Percentiles rank a stretch among this genome's conserved stretches.
These are phyloP conservation scores for Pseudonectria foliicola DNA, from an alignment of 2,329 filamentous ascomycete genomes.

Conservation along the genomic window DNA sequence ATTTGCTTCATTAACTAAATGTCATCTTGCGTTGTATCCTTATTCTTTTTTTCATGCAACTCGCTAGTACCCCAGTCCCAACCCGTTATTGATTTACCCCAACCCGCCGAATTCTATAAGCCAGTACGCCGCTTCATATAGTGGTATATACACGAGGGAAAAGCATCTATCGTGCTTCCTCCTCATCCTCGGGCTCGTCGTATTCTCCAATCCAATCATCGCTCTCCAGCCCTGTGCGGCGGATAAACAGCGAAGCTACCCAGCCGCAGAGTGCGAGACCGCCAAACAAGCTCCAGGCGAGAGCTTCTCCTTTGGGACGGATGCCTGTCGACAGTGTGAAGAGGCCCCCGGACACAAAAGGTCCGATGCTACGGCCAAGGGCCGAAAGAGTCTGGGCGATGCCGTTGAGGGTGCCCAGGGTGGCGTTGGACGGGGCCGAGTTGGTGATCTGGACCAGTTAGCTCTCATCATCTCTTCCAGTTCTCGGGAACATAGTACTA, in stretches of 20 bases:
- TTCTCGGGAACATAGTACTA: conserved; percentile 27
- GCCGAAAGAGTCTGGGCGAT: conserved; percentile 91
- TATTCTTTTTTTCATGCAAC: too few relatives aligned
- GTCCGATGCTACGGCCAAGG: conserved; percentile 79
- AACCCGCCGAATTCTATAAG: too few relatives aligned
- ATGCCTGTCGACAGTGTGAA: conserved; percentile 74
- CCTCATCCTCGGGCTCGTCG: conserved; percentile 19
- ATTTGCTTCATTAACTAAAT: too few relatives aligned
- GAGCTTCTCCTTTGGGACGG: conserved; percentile 70
- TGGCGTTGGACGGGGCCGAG: conserved; percentile 76
- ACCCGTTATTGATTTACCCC: too few relatives aligned
- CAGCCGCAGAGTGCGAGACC: conserved; percentile 77
- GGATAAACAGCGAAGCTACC: conserved; percentile 69
- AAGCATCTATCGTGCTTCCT: conserved; percentile 4
- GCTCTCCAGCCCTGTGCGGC: conserved; percentile 54
- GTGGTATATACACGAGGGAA: too few relatives aligned
- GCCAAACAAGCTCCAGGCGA: conserved; percentile 84
- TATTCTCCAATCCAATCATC: conserved; percentile 41
- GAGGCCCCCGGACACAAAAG: conserved; percentile 78
- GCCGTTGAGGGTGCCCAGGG: conserved; percentile 84
- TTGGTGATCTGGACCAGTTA: conserved; percentile 68
- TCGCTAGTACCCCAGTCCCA: too few relatives aligned
- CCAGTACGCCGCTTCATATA: too few relatives aligned
- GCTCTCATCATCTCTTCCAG: not conserved
- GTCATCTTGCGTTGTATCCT: too few relatives aligned